phyloP scores from a whole-genome alignment of 306 rosid species.

The Chamaecrista fasciculata region DNA sequence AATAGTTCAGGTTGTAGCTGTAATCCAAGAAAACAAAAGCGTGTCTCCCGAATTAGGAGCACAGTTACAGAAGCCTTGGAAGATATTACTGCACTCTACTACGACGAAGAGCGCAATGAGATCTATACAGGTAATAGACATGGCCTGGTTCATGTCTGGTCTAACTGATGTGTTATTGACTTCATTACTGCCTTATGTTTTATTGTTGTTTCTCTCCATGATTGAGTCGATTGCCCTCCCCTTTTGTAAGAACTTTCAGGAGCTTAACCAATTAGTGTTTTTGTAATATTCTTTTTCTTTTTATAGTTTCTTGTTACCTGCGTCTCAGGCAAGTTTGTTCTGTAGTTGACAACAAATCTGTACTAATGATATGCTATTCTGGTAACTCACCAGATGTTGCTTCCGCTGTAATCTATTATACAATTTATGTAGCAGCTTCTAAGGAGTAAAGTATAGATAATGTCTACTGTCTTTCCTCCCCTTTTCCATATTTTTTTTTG shows the following conservation, averaged over 20 bases:
- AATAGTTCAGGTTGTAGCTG: slow-evolving; percentile 36
- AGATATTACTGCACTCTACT: slow-evolving; percentile 94
- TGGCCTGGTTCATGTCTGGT: slow-evolving; percentile 94
- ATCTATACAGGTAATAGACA: slow-evolving; percentile 87
- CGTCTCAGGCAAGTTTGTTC: slow-evolving; percentile 23
- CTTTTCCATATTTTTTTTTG: neutral
- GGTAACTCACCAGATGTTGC: slow-evolving; percentile 20
- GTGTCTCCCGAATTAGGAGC: slow-evolving; percentile 57
- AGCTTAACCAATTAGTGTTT: slow-evolving; percentile 31
- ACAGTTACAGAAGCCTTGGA: slow-evolving; percentile 89
- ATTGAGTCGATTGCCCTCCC: slow-evolving; percentile 35
- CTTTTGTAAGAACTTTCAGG: slow-evolving; percentile 23
- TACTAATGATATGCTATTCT: slow-evolving; percentile 26
- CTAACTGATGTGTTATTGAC: slow-evolving; percentile 47
- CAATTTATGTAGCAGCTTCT: slow-evolving; percentile 14
- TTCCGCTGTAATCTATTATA: slow-evolving; percentile 32
- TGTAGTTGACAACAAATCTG: slow-evolving; percentile 30
- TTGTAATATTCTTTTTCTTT: slow-evolving; percentile 33
- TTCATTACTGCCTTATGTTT: slow-evolving; percentile 29
- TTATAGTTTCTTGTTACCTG: slow-evolving; percentile 10
- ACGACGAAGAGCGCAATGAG: slow-evolving; percentile 92
- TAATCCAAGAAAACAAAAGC: slow-evolving; percentile 46
- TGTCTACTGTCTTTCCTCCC: neutral
- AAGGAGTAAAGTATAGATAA: slow-evolving; percentile 18
- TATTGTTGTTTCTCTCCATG: slow-evolving; percentile 31